These are phyloP conservation scores for Sporormia fimetaria DNA, from an alignment of 495 filamentous ascomycete species.

Conservation along the genomic window DNA sequence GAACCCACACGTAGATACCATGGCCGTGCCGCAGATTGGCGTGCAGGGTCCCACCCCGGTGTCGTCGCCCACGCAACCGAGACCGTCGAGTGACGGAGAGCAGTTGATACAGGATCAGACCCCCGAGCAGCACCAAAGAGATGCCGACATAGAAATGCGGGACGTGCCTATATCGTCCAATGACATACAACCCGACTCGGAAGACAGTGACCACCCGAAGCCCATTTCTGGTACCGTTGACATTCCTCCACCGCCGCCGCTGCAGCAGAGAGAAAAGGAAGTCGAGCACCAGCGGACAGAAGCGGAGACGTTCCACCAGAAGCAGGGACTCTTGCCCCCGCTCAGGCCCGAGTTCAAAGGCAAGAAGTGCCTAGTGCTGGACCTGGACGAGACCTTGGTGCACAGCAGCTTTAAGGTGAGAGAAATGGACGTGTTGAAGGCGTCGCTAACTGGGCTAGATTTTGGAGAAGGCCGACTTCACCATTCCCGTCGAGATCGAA, in stretches of 20 bases:
- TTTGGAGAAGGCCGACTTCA: slow-evolving; percentile 95
- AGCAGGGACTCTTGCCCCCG: slow-evolving; percentile 66
- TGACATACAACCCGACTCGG: slow-evolving; percentile 26
- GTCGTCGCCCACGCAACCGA: slow-evolving; percentile 21
- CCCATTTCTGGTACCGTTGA: slow-evolving; percentile 28
- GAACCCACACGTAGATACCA: slow-evolving; percentile 12
- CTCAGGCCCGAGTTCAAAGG: slow-evolving; percentile 64
- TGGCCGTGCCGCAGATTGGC: slow-evolving; percentile 19
- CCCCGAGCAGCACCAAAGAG: slow-evolving; percentile 36
- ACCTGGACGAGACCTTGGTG: slow-evolving; percentile 96
- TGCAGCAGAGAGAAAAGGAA: slow-evolving; percentile 36
- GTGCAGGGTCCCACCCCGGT: slow-evolving; percentile 33
- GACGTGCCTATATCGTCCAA: slow-evolving; percentile 37
- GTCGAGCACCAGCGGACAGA: slow-evolving; percentile 27
- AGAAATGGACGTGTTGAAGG: neutral
- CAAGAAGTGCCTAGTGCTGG: slow-evolving; percentile 88
- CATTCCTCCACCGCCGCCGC: slow-evolving; percentile 51
- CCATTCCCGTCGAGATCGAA: slow-evolving; percentile 97
- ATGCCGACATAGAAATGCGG: slow-evolving; percentile 53
- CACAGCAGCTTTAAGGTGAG: slow-evolving; percentile 98
- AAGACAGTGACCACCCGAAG: slow-evolving; percentile 25
- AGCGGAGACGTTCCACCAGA: slow-evolving; percentile 26
- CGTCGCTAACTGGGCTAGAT: slow-evolving; percentile 49
- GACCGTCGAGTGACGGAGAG: slow-evolving; percentile 27
- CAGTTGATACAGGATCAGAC: slow-evolving; percentile 37